phyloP scores from a whole-genome alignment of 2,329 filamentous ascomycete species.

The Paraphaeosphaeria minitans region DNA sequence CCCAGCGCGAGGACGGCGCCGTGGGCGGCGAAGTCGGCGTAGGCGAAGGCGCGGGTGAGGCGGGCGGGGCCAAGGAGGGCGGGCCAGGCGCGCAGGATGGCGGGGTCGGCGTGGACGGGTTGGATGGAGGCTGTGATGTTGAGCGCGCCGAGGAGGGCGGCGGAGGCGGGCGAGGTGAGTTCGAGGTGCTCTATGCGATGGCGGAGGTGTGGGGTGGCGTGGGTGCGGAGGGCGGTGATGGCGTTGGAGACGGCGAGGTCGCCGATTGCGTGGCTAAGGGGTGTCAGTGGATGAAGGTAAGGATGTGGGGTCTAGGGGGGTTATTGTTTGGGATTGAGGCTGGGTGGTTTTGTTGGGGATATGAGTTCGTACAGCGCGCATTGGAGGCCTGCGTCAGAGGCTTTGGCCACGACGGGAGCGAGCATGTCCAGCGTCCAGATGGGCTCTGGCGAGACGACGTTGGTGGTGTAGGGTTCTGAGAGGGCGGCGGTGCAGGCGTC shows the following conservation, averaged over 20 bases:
- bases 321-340: too few species aligned
- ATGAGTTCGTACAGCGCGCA: constrained; percentile 53
- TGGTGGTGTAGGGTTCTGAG: constrained; percentile 61
- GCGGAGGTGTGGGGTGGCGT: constrained; percentile 54
- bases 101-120: constrained; percentile 86
- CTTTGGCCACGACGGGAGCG: constrained; percentile 59
- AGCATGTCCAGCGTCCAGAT: constrained; percentile 63
- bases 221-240: constrained; percentile 59
- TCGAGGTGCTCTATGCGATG: constrained; percentile 71
- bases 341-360: too few species aligned
- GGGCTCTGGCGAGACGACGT: constrained; percentile 54
- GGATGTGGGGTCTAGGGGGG: too few species aligned
- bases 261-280: constrained; percentile 62
- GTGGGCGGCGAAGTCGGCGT: constrained; percentile 62
- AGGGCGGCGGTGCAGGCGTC: constrained; percentile 69
- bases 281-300: too few species aligned
- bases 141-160: constrained; percentile 59
- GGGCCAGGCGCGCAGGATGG: constrained; percentile 66
- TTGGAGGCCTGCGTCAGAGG: constrained; percentile 61
- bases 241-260: constrained; percentile 64
- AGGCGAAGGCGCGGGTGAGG: constrained; percentile 66
- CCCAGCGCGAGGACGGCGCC: constrained; percentile 63
- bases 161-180: constrained; percentile 61
- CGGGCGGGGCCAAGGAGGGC: constrained; percentile 59
- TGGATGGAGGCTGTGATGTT: constrained; percentile 87